Percentiles rank a stretch among this genome's conserved stretches.
Conservation (phyloP, 1,139 yeast genomes). For the Taiozyma sp. region DNA sequence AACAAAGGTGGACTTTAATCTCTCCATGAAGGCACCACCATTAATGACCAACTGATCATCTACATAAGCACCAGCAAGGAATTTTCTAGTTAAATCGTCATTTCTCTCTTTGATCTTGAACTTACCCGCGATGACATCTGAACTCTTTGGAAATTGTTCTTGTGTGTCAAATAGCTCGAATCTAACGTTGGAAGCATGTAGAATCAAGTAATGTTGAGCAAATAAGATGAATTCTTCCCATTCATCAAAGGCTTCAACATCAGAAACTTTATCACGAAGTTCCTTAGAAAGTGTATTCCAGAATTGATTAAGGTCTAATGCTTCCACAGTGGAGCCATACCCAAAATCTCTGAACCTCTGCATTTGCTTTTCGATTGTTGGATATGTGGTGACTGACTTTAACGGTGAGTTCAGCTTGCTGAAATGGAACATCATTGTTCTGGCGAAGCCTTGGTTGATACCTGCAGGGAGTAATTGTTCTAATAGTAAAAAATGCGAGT, state of each 20-base stretch:
- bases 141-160: neutral
- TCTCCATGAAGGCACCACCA: slow-evolving; percentile 54
- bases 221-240: slow-evolving; percentile 78
- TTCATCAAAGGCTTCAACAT: slow-evolving; percentile 73
- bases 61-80: slow-evolving; percentile 39
- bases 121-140: neutral
- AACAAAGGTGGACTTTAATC: slow-evolving; percentile 28
- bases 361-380: slow-evolving; percentile 44
- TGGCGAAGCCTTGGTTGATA: slow-evolving; percentile 59
- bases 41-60: slow-evolving; percentile 32
- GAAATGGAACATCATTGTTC: slow-evolving; percentile 73
- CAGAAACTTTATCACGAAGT: slow-evolving; percentile 39
- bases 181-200: slow-evolving; percentile 52
- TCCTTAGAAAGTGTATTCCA: slow-evolving; percentile 45
- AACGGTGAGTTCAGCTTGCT: slow-evolving; percentile 64
- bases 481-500: slow-evolving; percentile 59
- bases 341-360: slow-evolving; percentile 45
- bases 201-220: slow-evolving; percentile 70
- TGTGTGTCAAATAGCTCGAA: slow-evolving; percentile 11
- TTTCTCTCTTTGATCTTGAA: slow-evolving; percentile 11
- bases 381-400: slow-evolving; percentile 57
- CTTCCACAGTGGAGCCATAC: slow-evolving; percentile 41
- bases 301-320: slow-evolving; percentile 50
- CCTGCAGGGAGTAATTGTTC: slow-evolving; percentile 76
- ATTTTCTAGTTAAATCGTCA: slow-evolving; percentile 37